These are phyloP conservation scores for Rhynchospora tenuis DNA, from an alignment of 176 grass and related monocot genomes.

Conservation along the genomic window DNA sequence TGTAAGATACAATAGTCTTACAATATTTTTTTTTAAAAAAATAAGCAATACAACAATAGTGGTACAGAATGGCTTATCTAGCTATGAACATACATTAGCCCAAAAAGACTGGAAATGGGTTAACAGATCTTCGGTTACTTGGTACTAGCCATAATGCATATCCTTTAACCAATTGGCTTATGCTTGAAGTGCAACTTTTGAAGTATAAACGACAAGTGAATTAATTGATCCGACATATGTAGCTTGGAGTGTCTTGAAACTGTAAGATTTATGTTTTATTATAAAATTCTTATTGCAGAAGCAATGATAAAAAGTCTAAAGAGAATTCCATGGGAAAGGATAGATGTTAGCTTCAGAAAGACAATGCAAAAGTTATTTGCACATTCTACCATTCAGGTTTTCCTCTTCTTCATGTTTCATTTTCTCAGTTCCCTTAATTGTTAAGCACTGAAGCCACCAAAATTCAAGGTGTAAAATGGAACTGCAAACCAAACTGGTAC, in stretches of 20 bases:
- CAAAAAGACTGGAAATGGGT: neutral
- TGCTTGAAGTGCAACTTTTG: neutral
- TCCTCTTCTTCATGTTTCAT: neutral
- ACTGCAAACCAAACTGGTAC: neutral
- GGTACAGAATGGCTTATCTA: neutral
- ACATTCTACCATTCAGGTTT: constrained; percentile 93
- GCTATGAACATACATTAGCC: neutral
- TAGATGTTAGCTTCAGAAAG: constrained; percentile 90
- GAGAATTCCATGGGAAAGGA: constrained; percentile 82
- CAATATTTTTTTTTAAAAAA: neutral
- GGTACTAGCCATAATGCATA: neutral
- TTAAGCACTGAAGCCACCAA: neutral
- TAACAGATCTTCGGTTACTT: neutral
- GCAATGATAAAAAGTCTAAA: constrained; percentile 75
- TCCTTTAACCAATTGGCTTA: neutral
- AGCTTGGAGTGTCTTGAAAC: neutral
- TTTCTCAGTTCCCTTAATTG: neutral
- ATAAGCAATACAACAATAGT: no score
- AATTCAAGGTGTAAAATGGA: neutral
- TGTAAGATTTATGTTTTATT: neutral
- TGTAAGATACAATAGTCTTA: neutral
- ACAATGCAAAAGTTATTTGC: constrained; percentile 75
- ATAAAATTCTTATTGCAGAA: constrained; percentile 44
- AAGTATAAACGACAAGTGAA: neutral
- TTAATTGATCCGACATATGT: neutral